Percentiles rank a stretch among this genome's conserved stretches.
Evolutionary conservation across 768 basidiomycete species (phyloP).

Genomic region (Amanita molliuscula): DNA sequence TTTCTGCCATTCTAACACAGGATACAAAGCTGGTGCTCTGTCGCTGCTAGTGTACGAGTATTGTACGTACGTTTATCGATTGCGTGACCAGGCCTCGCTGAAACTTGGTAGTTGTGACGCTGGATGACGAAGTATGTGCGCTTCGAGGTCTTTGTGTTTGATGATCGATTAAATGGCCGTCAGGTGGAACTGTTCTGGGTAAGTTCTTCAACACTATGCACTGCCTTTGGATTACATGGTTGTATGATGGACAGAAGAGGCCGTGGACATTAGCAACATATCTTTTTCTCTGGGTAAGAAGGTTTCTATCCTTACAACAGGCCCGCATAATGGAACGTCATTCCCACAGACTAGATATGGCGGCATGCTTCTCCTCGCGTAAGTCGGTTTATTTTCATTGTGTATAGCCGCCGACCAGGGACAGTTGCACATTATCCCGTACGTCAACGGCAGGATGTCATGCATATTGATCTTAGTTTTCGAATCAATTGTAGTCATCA

Average conservation of each 20-base stretch:
- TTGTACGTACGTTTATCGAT: background rate
- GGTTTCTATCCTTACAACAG: background rate
- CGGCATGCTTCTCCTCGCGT: background rate
- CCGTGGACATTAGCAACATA: background rate
- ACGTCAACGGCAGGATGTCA: background rate
- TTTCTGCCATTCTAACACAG: background rate
- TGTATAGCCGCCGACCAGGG: too few relatives aligned
- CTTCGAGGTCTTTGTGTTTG: background rate
- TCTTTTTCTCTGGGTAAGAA: background rate
- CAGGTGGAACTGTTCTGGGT: background rate
- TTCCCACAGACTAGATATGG: background rate
- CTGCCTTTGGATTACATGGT: background rate
- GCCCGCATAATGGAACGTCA: background rate
- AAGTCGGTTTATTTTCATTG: background rate
- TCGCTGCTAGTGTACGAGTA: background rate
- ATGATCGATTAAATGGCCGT: too few relatives aligned
- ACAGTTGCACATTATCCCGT: background rate
- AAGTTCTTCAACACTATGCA: background rate
- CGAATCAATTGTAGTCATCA: too few relatives aligned
- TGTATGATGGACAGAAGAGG: background rate
- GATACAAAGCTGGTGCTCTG: background rate
- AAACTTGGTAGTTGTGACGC: background rate
- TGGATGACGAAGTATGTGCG: background rate
- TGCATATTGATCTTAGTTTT: background rate
- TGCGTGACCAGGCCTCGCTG: background rate